Evolutionary conservation across 768 basidiomycete species (phyloP).

Genomic region (Tubosaeta sp.): DNA sequence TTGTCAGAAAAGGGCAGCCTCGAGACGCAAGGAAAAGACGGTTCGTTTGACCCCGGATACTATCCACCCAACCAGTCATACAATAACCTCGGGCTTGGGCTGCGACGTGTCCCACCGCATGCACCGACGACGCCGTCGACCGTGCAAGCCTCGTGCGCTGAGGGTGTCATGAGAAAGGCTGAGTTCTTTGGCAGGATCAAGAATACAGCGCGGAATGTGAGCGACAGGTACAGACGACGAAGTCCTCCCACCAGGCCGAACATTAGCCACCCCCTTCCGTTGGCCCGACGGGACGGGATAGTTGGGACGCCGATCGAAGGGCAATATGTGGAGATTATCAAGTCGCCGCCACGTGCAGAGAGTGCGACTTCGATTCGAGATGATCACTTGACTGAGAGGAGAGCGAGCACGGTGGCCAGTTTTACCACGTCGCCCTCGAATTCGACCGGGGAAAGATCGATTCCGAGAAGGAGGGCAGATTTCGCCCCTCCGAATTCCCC

Average conservation of each 20-base stretch:
- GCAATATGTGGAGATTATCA: conserved; percentile 31
- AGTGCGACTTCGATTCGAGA: conserved; percentile 41
- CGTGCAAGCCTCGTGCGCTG: conserved; percentile 32
- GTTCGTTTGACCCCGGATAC: conserved; percentile 12
- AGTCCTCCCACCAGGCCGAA: conserved; percentile 40
- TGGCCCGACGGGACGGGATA: conserved; percentile 20
- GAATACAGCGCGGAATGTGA: conserved; percentile 64
- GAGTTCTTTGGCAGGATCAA: conserved; percentile 64
- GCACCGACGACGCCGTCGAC: conserved; percentile 39
- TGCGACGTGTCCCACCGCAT: conserved; percentile 46
- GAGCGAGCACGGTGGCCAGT: conserved; percentile 43
- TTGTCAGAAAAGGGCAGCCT: conserved; percentile 31
- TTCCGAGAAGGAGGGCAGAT: conserved; percentile 64
- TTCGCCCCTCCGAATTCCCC: conserved; percentile 59
- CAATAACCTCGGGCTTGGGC: conserved; percentile 38
- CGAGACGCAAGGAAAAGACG: conserved; percentile 21
- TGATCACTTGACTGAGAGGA: conserved; percentile 23
- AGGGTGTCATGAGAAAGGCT: conserved; percentile 63
- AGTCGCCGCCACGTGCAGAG: conserved; percentile 13
- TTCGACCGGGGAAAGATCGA: conserved; percentile 61
- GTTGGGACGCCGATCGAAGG: conserved; percentile 28
- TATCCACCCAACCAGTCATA: conserved; percentile 17
- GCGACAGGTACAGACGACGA: conserved; percentile 49
- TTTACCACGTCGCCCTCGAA: conserved; percentile 54
- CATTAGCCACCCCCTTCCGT: conserved; percentile 57